Evolutionary conservation across 2,329 filamentous ascomycete species (phyloP), one percentile per base, ranked within the genome.

Genomic region (Fusarium tuaranense): DNA sequence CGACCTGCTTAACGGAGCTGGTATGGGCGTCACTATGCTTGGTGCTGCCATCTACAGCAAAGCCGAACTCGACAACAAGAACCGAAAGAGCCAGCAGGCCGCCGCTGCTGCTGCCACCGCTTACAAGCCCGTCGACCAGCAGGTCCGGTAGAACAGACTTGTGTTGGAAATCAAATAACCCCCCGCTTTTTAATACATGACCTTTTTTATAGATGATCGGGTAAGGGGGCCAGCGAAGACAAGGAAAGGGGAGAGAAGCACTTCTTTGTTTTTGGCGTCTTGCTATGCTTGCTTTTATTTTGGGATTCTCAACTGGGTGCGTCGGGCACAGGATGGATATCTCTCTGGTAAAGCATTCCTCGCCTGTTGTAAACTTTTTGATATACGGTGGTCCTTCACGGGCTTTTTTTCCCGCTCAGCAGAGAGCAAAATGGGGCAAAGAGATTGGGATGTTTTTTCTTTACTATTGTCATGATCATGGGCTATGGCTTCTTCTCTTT

Each of bases 21-120:
- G 88, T 51, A 90, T 90, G 86, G 74, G 82, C 25, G 82, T 90
- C 27, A 89, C 89, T 8, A 84, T 91, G 80, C 74, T 84, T 12
- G 89, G 89, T 39, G 89, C 88, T 10, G 88, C 85, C 14, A 88
- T 87, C 80, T 91, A 91, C 82, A 89, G 87, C 81, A 87, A 87
- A 76, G 87, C 89, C 18, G 88, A 90, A 80, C 81, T 90, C 41
- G 85, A 88, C 75, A 84, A 85, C 76, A 88, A 86, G 81, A 79
- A 74, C 64, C 73, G 73, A 62, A 75, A 75, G 73, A 73, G 61
- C 62, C 73, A 75, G 48, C 77, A 81, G 73, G 70, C 57, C 10
- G 78, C 78, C 72, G 60, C 64, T 6, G 73, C 77, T 39, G 83
- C 83, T 65, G 79, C 80, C 69, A 58, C 67, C 6, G 76, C 77